A percentile compares a stretch with the other conserved stretches of the same genome.
Conservation (phyloP, 805 yeast species). For the Jamesozyma jinghongensis region DNA sequence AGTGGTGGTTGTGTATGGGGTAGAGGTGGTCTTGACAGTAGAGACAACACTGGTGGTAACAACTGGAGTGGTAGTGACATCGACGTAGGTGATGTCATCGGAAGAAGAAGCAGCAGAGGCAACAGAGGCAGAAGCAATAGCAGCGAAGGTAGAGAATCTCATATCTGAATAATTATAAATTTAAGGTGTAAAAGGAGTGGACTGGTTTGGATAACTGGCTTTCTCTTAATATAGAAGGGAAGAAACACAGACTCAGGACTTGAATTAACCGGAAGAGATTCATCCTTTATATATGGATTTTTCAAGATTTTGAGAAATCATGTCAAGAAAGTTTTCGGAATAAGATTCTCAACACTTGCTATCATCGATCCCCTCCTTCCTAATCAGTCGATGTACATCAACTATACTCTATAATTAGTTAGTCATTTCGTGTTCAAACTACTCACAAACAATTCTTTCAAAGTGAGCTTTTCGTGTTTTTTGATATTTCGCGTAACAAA, state of each 20-base stretch:
- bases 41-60: slow-evolving; percentile 40
- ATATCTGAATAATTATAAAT: slow-evolving; percentile 3
- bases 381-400: not conserved
- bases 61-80: slow-evolving; percentile 43
- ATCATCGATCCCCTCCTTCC: not conserved
- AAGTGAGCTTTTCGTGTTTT: slow-evolving; percentile 1
- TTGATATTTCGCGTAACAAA: not conserved
- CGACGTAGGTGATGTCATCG: slow-evolving; percentile 36
- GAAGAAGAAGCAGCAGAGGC: slow-evolving; percentile 15
- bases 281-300: too few species aligned
- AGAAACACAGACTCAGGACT: too few species aligned
- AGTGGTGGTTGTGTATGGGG: slow-evolving; percentile 15
- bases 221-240: too few species aligned
- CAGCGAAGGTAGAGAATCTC: slow-evolving; percentile 9
- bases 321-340: too few species aligned
- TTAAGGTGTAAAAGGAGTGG: not conserved
- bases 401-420: too few species aligned
- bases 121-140: slow-evolving; percentile 11
- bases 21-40: slow-evolving; percentile 33
- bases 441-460: too few species aligned
- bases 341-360: too few species aligned
- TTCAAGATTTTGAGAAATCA: too few species aligned
- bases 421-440: not conserved
- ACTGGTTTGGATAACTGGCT: too few species aligned
- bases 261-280: too few species aligned